These are phyloP conservation scores for Macrocystidia cucumis DNA, from an alignment of 1,284 basidiomycete species.

Conservation along the genomic window DNA sequence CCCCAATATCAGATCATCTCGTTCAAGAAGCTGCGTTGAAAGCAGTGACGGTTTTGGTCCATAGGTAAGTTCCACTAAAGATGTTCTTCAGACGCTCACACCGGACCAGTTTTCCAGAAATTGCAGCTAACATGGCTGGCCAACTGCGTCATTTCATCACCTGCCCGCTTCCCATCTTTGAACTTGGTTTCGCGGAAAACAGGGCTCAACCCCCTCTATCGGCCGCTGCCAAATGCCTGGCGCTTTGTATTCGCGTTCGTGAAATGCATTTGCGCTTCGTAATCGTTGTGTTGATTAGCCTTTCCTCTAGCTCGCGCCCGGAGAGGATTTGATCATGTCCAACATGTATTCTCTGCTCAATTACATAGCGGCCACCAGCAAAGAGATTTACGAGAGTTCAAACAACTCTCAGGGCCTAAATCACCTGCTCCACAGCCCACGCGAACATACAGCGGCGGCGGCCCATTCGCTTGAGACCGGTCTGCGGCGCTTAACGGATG, in stretches of 20 bases:
- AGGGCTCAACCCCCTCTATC: conserved; percentile 70
- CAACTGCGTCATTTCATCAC: conserved; percentile 88
- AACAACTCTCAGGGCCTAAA: conserved; percentile 30
- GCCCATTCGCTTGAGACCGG: conserved; percentile 53
- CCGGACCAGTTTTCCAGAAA: conserved; percentile 65
- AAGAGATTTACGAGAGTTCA: conserved; percentile 56
- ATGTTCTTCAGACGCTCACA: background rate
- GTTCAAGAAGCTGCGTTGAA: conserved; percentile 85
- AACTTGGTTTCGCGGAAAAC: conserved; percentile 75
- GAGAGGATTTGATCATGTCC: conserved; percentile 89
- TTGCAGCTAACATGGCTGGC: conserved; percentile 69
- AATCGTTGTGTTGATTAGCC: conserved; percentile 3
- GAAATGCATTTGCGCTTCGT: background rate
- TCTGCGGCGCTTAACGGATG: conserved; percentile 65
- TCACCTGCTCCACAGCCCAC: conserved; percentile 31
- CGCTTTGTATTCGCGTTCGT: conserved; percentile 78
- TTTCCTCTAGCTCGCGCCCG: conserved; percentile 61
- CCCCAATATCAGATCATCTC: conserved; percentile 73
- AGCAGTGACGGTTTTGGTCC: conserved; percentile 72
- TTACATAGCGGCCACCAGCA: conserved; percentile 77
- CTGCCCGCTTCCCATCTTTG: conserved; percentile 82
- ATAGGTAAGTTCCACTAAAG: conserved; percentile 46
- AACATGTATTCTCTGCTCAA: conserved; percentile 96
- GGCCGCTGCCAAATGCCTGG: conserved; percentile 85
- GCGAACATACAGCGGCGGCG: conserved; percentile 39